Percentiles rank a stretch among this genome's conserved stretches.
phyloP scores from a whole-genome alignment of 768 basidiomycete species.

The Cystobasidium ongulense region DNA sequence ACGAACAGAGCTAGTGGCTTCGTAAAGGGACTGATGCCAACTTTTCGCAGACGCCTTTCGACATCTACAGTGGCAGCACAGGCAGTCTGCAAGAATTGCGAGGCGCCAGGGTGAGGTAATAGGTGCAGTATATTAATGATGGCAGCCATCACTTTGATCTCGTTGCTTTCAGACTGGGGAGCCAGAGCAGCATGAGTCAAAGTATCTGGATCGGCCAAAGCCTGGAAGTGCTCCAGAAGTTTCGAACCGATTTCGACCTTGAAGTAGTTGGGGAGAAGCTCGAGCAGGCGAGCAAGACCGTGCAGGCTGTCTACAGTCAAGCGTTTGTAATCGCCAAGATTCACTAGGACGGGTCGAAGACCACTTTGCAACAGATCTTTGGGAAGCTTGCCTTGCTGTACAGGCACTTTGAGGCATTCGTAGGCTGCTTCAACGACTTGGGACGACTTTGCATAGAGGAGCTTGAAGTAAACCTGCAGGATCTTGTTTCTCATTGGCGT shows the following conservation, averaged over 20 bases:
- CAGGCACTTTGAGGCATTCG: slow-evolving; percentile 78
- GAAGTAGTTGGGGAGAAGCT: slow-evolving; percentile 95
- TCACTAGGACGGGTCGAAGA: slow-evolving; percentile 91
- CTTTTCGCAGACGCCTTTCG: slow-evolving; percentile 83
- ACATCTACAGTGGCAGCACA: slow-evolving; percentile 81
- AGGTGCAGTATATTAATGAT: slow-evolving; percentile 96
- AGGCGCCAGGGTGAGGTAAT: slow-evolving; percentile 74
- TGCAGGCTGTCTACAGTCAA: slow-evolving; percentile 85
- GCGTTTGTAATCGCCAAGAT: slow-evolving; percentile 89
- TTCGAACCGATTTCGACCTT: slow-evolving; percentile 98
- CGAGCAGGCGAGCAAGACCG: slow-evolving; percentile 83
- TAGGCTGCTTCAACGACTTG: slow-evolving; percentile 95
- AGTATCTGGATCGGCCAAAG: slow-evolving; percentile 81
- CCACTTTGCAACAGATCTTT: slow-evolving; percentile 93
- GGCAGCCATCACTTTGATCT: slow-evolving; percentile 85
- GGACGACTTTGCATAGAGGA: slow-evolving; percentile 78
- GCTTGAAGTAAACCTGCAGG: slow-evolving; percentile 94
- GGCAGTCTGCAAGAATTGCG: slow-evolving; percentile 80
- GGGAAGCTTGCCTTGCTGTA: slow-evolving; percentile 80
- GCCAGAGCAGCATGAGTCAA: slow-evolving; percentile 68
- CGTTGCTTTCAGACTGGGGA: slow-evolving; percentile 71
- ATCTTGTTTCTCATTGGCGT: slow-evolving; percentile 72
- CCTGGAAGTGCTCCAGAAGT: slow-evolving; percentile 87
- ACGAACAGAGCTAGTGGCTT: slow-evolving; percentile 83
- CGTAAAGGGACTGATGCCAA: slow-evolving; percentile 81